Evolutionary conservation across 2,329 filamentous ascomycete species (phyloP), one percentile per base, ranked within the genome.

Genomic region (Colletotrichum sansevieriae): DNA sequence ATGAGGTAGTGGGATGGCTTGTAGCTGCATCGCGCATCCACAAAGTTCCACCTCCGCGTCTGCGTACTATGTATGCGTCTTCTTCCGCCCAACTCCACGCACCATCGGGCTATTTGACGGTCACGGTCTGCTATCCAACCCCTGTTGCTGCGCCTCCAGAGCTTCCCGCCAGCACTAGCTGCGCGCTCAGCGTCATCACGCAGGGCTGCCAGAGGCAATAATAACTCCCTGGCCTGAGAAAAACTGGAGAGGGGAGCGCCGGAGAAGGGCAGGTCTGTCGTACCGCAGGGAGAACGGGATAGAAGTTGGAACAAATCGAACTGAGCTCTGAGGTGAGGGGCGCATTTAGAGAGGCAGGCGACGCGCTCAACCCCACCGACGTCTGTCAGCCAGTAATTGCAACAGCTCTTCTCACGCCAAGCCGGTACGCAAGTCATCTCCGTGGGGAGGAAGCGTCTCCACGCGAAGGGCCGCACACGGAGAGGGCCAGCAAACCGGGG

Each of bases 101-200:
- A 63, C 60, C 60, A 57, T 52, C 44, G 18, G 60, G 60, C 66
- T 51, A 60, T 25, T 39, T 44, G 29, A 56, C 51, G 47, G 44
- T 54, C 59, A 56, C 20, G 55, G 41, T 61, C 43, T 43, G 29
- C 13, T 20, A 8, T 52, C 33, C 33, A 47, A 29, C 59, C 65
- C 66, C 43, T 65, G 66, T 69, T 56, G 62, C 66, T 62, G 62
- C 63, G 25, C 66, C 66, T 39, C 18, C n/a, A 60, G 56, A 69
- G 35, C 35, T 61, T 41, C 22, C 47, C 47, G 47, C 47, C 65
- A 58, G 49, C 35, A 56, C 33, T 47, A n/a, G 39, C 60, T 63
- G 64, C 51, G 44, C 33, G 54, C 22, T 55, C 18, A 46, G 62
- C 65, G 62, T 68, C 62, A 66, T 69, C 35, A 37, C 41, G 49